Percentiles rank a stretch among this genome's conserved stretches.
phyloP scores from a whole-genome alignment of 192 early-diverging fungal species.

The Coemansia interrupta region DNA sequence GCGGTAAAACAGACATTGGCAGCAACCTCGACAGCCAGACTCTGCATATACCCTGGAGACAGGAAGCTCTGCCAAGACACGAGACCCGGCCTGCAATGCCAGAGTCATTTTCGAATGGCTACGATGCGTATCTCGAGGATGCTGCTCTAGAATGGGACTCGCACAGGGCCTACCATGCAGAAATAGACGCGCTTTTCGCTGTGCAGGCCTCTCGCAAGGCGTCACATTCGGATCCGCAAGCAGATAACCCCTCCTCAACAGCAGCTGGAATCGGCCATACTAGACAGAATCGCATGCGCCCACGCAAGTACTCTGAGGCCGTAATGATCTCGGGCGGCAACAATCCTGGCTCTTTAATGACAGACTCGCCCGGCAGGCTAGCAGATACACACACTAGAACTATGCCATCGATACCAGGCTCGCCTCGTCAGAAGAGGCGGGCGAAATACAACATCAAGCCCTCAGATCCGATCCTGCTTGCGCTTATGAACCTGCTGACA shows the following conservation, averaged over 20 bases:
- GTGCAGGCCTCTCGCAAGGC: conserved; percentile 34
- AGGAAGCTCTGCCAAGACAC: conserved; percentile 18
- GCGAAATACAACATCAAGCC: conserved; percentile 48
- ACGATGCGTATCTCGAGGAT: conserved; percentile 58
- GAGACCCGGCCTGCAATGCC: conserved; percentile 28
- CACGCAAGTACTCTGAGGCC: conserved; percentile 52
- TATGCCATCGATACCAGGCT: background rate
- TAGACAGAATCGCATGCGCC: conserved; percentile 35
- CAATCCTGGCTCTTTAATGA: conserved; percentile 1
- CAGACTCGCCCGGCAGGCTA: background rate
- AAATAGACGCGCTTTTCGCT: conserved; percentile 38
- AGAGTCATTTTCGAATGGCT: conserved; percentile 42
- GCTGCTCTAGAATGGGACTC: conserved; percentile 51
- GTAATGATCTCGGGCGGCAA: conserved; percentile 3
- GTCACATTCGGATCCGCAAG: background rate
- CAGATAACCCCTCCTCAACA: background rate
- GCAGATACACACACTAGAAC: background rate
- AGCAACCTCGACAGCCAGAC: conserved; percentile 15
- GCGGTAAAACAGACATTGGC: background rate
- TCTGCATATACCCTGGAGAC: conserved; percentile 42
- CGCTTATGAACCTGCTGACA: conserved; percentile 62
- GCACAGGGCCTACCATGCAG: conserved; percentile 43
- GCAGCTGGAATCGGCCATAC: conserved; percentile 1
- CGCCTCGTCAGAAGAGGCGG: conserved; percentile 6
- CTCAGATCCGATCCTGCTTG: conserved; percentile 65